Evolutionary conservation across 306 rosid species (phyloP).

Genomic region (Canavalia ensiformis): DNA sequence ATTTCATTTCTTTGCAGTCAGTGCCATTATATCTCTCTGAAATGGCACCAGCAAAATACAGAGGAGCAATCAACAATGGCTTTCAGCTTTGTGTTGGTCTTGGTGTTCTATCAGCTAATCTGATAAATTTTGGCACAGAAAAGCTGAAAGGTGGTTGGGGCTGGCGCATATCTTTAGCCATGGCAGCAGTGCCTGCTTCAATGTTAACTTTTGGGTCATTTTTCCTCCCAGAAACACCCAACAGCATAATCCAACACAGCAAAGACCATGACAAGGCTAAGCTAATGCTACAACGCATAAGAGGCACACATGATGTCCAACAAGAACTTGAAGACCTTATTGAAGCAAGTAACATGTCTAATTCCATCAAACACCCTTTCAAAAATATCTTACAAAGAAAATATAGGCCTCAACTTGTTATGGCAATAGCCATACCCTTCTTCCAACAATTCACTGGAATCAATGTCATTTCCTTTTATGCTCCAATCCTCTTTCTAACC

Average conservation of each 20-base stretch:
- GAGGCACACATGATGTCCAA: slow-evolving; percentile 64
- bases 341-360: slow-evolving; percentile 54
- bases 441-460: slow-evolving; percentile 81
- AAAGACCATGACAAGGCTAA: slow-evolving; percentile 45
- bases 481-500: slow-evolving; percentile 64
- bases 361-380: slow-evolving; percentile 61
- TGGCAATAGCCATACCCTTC: slow-evolving; percentile 73
- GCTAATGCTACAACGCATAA: slow-evolving; percentile 51
- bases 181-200: slow-evolving; percentile 55
- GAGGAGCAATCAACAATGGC: slow-evolving; percentile 70
- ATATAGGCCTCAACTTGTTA: slow-evolving; percentile 73
- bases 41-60: slow-evolving; percentile 59
- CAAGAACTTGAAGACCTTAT: slow-evolving; percentile 68
- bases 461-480: slow-evolving; percentile 70
- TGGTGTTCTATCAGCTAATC: slow-evolving; percentile 40
- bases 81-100: slow-evolving; percentile 55
- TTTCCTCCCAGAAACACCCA: slow-evolving; percentile 51
- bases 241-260: slow-evolving; percentile 52
- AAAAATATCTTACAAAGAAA: slow-evolving; percentile 56
- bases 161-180: slow-evolving; percentile 47
- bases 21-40: slow-evolving; percentile 61
- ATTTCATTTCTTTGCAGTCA: slow-evolving; percentile 48
- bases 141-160: slow-evolving; percentile 48
- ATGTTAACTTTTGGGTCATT: slow-evolving; percentile 43
- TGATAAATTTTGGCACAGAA: slow-evolving; percentile 47